phyloP scores from a whole-genome alignment of 2,329 filamentous ascomycete species.

The Byssothecium circinans region DNA sequence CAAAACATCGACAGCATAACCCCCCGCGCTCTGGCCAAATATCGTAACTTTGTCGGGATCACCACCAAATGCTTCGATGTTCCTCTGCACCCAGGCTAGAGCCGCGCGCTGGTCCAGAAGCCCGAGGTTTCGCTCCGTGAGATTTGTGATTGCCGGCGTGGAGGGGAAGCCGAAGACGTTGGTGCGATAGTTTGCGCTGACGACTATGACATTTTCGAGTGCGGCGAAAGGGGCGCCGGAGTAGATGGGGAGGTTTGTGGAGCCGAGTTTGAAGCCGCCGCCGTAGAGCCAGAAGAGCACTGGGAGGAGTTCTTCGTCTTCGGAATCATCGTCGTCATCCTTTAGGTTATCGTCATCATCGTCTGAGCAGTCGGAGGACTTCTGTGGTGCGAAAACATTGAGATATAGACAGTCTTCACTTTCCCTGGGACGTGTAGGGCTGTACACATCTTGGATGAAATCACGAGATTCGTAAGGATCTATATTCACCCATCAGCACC shows the following conservation, averaged over 20 bases:
- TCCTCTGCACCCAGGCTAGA: slow-evolving; percentile 56
- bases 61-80: slow-evolving; percentile 53
- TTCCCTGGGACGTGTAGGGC: slow-evolving; percentile 18
- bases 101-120: slow-evolving; percentile 58
- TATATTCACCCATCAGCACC: not conserved
- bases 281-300: slow-evolving; percentile 20
- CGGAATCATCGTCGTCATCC: not conserved
- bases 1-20: slow-evolving; percentile 19
- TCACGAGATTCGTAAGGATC: slow-evolving; percentile 7
- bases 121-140: slow-evolving; percentile 48
- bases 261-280: slow-evolving; percentile 24
- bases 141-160: slow-evolving; percentile 15
- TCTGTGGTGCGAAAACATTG: slow-evolving; percentile 37
- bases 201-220: slow-evolving; percentile 24
- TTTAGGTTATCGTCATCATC: not conserved
- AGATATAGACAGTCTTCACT: slow-evolving; percentile 46
- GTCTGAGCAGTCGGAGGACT: not conserved
- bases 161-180: slow-evolving; percentile 27
- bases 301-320: not conserved
- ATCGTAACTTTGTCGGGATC: slow-evolving; percentile 53
- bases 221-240: slow-evolving; percentile 29
- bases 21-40: slow-evolving; percentile 33
- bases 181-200: slow-evolving; percentile 30
- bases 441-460: slow-evolving; percentile 11
- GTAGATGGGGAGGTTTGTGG: slow-evolving; percentile 16